phyloP scores from a whole-genome alignment of 805 yeast genomes.

The Novakomyces olei region DNA sequence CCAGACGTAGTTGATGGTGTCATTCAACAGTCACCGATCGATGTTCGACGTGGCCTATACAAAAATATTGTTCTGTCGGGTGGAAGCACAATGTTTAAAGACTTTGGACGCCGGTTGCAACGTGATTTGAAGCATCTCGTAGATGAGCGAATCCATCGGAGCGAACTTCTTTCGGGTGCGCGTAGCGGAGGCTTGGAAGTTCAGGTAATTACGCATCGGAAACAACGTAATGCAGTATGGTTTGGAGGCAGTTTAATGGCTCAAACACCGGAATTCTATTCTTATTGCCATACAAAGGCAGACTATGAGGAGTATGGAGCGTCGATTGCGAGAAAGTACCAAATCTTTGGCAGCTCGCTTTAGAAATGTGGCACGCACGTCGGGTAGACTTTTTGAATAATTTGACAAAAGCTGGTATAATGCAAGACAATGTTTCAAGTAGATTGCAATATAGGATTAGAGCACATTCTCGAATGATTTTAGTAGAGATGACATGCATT shows the following conservation, averaged over 20 bases:
- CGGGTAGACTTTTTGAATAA: too few relatives aligned
- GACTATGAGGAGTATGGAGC: slow-evolving; percentile 98
- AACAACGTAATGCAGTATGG: slow-evolving; percentile 98
- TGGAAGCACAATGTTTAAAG: slow-evolving; percentile 97
- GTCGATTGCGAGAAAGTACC: slow-evolving; percentile 50
- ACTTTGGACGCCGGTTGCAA: slow-evolving; percentile 91
- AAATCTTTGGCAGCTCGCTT: slow-evolving; percentile 9
- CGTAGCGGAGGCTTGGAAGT: slow-evolving; percentile 89
- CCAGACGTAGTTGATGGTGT: slow-evolving; percentile 93
- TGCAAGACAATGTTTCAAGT: too few relatives aligned
- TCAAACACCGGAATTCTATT: slow-evolving; percentile 84
- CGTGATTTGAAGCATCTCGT: slow-evolving; percentile 77
- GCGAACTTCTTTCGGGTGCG: slow-evolving; percentile 52
- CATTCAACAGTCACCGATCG: slow-evolving; percentile 87
- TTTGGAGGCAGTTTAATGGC: slow-evolving; percentile 95
- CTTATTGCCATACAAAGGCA: slow-evolving; percentile 89
- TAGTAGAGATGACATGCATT: too few relatives aligned
- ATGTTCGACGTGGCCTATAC: slow-evolving; percentile 89
- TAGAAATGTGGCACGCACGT: neutral
- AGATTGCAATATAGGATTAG: too few relatives aligned
- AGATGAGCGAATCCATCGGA: slow-evolving; percentile 62
- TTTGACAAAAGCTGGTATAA: too few relatives aligned
- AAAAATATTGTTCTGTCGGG: slow-evolving; percentile 90
- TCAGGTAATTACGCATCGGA: slow-evolving; percentile 87
- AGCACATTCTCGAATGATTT: too few relatives aligned